Evolutionary conservation across 2,329 filamentous ascomycete species (phyloP).

Genomic region (Botryosphaeria agaves): DNA sequence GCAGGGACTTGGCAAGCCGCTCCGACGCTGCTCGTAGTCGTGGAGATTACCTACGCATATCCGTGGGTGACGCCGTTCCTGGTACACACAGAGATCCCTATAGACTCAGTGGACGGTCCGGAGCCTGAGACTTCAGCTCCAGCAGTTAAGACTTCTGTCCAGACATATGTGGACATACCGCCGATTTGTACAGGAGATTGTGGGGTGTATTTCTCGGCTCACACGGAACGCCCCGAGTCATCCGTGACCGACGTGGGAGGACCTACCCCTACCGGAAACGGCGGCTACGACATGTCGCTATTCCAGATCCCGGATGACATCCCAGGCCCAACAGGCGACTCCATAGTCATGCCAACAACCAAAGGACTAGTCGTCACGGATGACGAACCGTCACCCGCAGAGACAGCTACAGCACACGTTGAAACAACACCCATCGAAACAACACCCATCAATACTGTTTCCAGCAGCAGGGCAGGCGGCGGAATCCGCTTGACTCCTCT

Average conservation of each 20-base stretch:
- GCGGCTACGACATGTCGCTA: too few relatives aligned
- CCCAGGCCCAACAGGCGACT: too few relatives aligned
- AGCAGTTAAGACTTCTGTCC: background rate
- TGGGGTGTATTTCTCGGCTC: background rate
- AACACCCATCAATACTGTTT: background rate
- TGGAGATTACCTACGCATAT: constrained; percentile 19
- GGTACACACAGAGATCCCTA: background rate
- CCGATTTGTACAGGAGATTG: background rate
- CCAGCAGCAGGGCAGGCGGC: background rate
- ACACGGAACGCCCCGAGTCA: too few relatives aligned
- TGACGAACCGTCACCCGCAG: background rate
- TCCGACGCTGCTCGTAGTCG: constrained; percentile 24
- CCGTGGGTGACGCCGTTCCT: constrained; percentile 6
- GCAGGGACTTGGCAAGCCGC: constrained; percentile 20
- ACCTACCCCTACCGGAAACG: too few relatives aligned
- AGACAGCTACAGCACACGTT: background rate
- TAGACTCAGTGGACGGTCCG: background rate
- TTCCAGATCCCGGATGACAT: too few relatives aligned
- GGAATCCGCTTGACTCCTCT: background rate
- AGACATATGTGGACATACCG: background rate
- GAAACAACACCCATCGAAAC: background rate
- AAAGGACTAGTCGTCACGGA: background rate
- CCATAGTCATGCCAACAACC: background rate
- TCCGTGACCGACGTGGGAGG: too few relatives aligned
- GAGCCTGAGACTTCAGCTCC: background rate